Conservation (phyloP, 179 eudicot genomes). For the Spinacia oleracea region DNA sequence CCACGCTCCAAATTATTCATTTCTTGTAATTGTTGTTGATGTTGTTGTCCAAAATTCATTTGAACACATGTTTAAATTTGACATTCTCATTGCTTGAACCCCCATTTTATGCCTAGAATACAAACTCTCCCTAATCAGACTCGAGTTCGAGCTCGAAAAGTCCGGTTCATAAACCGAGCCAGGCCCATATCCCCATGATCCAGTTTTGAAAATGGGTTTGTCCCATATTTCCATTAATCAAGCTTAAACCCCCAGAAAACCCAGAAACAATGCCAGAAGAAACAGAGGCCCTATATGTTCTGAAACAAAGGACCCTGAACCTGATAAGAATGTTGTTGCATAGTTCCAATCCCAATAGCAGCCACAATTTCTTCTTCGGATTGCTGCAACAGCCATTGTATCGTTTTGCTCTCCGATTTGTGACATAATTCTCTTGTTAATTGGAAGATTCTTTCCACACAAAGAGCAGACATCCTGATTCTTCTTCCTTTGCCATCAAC, state of each 20-base stretch:
- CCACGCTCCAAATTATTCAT: slow-evolving; percentile 29
- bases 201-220: slow-evolving; percentile 26
- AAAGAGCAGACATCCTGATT: slow-evolving; percentile 54
- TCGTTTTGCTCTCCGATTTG: slow-evolving; percentile 33
- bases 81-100: slow-evolving; percentile 20
- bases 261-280: slow-evolving; percentile 25
- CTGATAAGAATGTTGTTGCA: slow-evolving; percentile 24
- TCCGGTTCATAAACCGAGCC: slow-evolving; percentile 21
- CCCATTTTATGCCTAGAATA: slow-evolving; percentile 27
- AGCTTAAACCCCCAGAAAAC: slow-evolving; percentile 5
- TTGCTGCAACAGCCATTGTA: slow-evolving; percentile 35
- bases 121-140: slow-evolving; percentile 13
- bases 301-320: slow-evolving; percentile 30
- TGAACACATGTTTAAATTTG: slow-evolving; percentile 26
- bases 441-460: slow-evolving; percentile 56
- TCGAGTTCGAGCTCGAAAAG: slow-evolving; percentile 26
- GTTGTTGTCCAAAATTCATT: slow-evolving; percentile 27
- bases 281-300: slow-evolving; percentile 34
- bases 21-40: not conserved
- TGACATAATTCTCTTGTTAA: slow-evolving; percentile 51
- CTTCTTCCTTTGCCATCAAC: slow-evolving; percentile 62
- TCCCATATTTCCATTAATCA: slow-evolving; percentile 18
- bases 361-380: slow-evolving; percentile 35
- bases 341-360: slow-evolving; percentile 31
- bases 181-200: slow-evolving; percentile 25